These are phyloP conservation scores for Ganoderma meredithae DNA, from an alignment of 1,284 basidiomycete genomes.

Conservation along the genomic window DNA sequence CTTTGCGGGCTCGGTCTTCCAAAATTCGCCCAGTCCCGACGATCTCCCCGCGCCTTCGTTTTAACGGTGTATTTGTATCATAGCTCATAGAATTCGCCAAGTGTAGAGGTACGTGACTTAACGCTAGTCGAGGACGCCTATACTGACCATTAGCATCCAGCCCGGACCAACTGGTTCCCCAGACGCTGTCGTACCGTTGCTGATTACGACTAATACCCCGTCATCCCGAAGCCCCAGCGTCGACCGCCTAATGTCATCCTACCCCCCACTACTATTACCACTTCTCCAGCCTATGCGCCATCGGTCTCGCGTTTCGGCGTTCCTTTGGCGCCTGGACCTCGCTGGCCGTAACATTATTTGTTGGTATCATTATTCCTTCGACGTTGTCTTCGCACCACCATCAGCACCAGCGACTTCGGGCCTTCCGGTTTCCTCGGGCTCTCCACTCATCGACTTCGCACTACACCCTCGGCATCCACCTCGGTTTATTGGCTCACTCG, in stretches of 20 bases:
- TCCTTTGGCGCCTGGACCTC: conserved; percentile 25
- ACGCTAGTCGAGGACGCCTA: too few species aligned
- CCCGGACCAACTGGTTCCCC: conserved; percentile 44
- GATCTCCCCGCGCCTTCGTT: conserved; percentile 74
- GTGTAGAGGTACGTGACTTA: conserved; percentile 48
- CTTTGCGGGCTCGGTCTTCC: conserved; percentile 80
- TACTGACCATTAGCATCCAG: conserved; percentile 31
- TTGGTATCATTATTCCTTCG: conserved; percentile 55
- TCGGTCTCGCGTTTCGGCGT: conserved; percentile 34
- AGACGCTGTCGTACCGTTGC: conserved; percentile 40
- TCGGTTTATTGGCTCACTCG: conserved; percentile 43
- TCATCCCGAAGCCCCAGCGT: conserved; percentile 37
- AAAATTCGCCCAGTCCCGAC: conserved; percentile 82
- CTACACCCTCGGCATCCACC: conserved; percentile 26
- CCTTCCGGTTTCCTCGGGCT: conserved; percentile 42
- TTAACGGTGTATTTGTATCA: conserved; percentile 48
- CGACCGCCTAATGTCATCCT: conserved; percentile 42
- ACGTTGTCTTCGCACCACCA: conserved; percentile 45
- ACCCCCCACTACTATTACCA: conserved; percentile 34
- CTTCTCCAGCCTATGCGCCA: conserved; percentile 22
- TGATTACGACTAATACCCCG: conserved; percentile 35
- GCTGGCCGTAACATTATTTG: conserved; percentile 35
- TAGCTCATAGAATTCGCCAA: conserved; percentile 42
- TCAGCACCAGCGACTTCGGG: conserved; percentile 39
- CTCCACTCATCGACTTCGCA: conserved; percentile 43